Evolutionary conservation across 371 early-diverging fungal genomes (phyloP).

Genomic region (Phascolomyces articulosus): DNA sequence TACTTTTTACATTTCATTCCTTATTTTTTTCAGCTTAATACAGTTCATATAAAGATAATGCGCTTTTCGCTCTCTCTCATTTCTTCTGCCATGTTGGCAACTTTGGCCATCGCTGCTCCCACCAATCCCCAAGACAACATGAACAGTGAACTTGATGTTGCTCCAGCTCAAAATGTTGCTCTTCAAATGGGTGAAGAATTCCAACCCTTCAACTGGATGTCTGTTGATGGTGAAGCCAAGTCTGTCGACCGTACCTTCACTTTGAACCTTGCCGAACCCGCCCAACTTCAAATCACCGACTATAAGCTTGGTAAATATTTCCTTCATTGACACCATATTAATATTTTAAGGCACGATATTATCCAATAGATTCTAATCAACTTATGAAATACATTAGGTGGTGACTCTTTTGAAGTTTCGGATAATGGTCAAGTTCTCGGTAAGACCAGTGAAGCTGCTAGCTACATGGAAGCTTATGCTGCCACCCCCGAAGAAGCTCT

Average conservation of each 20-base stretch:
- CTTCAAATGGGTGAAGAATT: slow-evolving; percentile 25
- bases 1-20: background rate
- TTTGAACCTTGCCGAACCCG: slow-evolving; percentile 28
- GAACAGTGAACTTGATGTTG: slow-evolving; percentile 8
- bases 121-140: slow-evolving; percentile 10
- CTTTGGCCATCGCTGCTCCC: slow-evolving; percentile 26
- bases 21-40: background rate
- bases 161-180: slow-evolving; percentile 13
- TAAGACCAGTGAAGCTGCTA: slow-evolving; percentile 24
- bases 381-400: slow-evolving; percentile 20
- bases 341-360: no score
- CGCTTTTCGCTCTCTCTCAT: slow-evolving; percentile 41
- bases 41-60: slow-evolving; percentile 19
- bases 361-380: no score
- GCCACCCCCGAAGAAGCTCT: slow-evolving; percentile 31
- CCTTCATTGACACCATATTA: no score
- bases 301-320: slow-evolving; percentile 29
- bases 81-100: slow-evolving; percentile 36
- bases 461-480: slow-evolving; percentile 16
- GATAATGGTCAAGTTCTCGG: slow-evolving; percentile 34
- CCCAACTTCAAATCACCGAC: slow-evolving; percentile 36
- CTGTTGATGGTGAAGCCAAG: slow-evolving; percentile 9
- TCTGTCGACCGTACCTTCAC: slow-evolving; percentile 31
- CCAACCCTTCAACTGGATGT: slow-evolving; percentile 32
- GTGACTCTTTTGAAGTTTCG: slow-evolving; percentile 32